Percentiles rank a stretch among this genome's conserved stretches.
These are phyloP conservation scores for Crithidia mellificae DNA, from an alignment of 208 protist species.

Conservation along the genomic window DNA sequence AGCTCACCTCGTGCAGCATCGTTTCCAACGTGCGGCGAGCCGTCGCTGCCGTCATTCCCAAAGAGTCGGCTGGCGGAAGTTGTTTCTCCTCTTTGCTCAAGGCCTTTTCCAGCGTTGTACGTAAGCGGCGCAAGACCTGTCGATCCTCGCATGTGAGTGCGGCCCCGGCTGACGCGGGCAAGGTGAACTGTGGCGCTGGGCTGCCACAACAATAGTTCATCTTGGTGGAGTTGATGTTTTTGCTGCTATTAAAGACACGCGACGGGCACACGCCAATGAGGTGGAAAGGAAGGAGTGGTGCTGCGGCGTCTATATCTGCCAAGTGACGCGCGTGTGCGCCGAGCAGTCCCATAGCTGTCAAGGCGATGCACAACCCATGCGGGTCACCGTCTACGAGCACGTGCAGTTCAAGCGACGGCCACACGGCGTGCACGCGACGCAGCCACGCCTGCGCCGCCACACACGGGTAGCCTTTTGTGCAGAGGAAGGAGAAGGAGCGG, in stretches of 20 bases:
- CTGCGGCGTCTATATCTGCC: not conserved
- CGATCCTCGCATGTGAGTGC: conserved; percentile 5
- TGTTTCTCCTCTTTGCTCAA: not conserved
- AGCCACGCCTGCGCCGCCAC: conserved; percentile 54
- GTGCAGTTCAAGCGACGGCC: conserved; percentile 49
- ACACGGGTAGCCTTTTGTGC: conserved; percentile 82
- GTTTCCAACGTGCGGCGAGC: conserved; percentile 28
- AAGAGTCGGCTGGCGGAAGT: not conserved
- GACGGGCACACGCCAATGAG: conserved; percentile 24
- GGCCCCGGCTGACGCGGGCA: not conserved
- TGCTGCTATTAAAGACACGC: conserved; percentile 3
- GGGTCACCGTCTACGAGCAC: conserved; percentile 82
- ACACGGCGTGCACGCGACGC: conserved; percentile 44
- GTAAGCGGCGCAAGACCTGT: conserved; percentile 18
- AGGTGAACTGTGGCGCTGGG: too few species aligned
- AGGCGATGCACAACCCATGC: conserved; percentile 72
- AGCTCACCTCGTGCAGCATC: conserved; percentile 48
- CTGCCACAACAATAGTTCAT: not conserved
- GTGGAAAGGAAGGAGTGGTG: conserved; percentile 20
- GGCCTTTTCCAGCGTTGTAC: conserved; percentile 1
- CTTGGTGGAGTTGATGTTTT: not conserved
- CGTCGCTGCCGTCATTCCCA: not conserved
- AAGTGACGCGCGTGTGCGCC: not conserved
- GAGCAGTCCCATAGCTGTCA: conserved; percentile 55
- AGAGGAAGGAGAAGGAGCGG: conserved; percentile 44